Evolutionary conservation across 139 green algal species (phyloP).

Genomic region (Zygnema cylindricum): DNA sequence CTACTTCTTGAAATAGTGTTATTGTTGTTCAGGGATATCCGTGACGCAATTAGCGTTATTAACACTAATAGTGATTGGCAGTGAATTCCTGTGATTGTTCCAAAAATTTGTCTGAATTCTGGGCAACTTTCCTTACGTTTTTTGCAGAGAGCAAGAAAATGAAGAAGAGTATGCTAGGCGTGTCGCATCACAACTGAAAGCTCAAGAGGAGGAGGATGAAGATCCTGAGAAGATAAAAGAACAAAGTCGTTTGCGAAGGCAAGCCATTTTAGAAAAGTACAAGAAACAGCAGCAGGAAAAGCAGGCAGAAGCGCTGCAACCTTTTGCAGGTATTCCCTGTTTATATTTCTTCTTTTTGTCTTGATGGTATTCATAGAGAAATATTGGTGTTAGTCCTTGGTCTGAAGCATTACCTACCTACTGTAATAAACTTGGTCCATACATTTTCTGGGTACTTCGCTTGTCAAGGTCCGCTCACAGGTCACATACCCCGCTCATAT

Average conservation of each 20-base stretch:
- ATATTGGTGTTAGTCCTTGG: too few relatives aligned
- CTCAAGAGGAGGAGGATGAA: conserved; percentile 48
- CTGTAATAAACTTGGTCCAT: too few relatives aligned
- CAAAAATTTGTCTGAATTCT: not conserved
- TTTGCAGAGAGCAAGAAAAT: conserved; percentile 30
- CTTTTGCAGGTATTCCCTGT: conserved; percentile 27
- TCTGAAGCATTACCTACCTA: too few relatives aligned
- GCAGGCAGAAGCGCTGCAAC: not conserved
- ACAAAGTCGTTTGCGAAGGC: conserved; percentile 34
- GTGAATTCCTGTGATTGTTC: not conserved
- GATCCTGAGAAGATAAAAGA: conserved; percentile 55
- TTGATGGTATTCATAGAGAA: too few relatives aligned
- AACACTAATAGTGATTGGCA: not conserved
- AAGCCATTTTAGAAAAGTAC: conserved; percentile 61
- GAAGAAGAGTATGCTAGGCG: conserved; percentile 36
- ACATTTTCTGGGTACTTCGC: too few relatives aligned
- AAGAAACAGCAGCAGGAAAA: conserved; percentile 53
- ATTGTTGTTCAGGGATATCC: too few relatives aligned
- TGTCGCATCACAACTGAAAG: conserved; percentile 9
- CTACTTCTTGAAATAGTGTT: too few relatives aligned
- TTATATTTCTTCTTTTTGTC: too few relatives aligned
- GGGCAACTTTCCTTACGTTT: not conserved
- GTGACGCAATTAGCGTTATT: too few relatives aligned
- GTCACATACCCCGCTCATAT: too few relatives aligned
- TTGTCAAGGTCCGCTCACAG: too few relatives aligned